Percentiles rank a stretch among this genome's conserved stretches.
Conservation (phyloP, 2,329 filamentous ascomycete genomes). For the Calycina marina region DNA sequence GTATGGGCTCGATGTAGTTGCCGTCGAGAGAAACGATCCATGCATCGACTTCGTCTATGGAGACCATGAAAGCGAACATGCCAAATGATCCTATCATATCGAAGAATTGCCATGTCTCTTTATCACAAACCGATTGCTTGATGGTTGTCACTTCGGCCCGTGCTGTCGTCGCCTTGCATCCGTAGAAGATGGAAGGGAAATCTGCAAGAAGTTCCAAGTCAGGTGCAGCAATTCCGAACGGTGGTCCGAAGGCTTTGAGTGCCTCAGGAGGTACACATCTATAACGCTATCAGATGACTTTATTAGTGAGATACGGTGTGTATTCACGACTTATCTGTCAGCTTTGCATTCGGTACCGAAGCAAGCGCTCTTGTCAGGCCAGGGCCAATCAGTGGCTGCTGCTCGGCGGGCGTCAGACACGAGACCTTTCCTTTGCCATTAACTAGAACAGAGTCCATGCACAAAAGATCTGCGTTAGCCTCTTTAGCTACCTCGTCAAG, state of each 20-base stretch:
- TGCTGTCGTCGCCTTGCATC: neutral
- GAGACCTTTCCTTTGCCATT: constrained; percentile 13
- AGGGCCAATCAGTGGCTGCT: neutral
- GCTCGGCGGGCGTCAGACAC: constrained; percentile 6
- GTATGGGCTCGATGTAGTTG: neutral
- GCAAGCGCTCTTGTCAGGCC: neutral
- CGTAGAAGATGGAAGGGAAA: neutral
- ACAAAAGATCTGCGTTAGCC: constrained; percentile 9
- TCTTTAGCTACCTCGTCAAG: constrained; percentile 2
- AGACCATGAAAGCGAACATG: neutral
- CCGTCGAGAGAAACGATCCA: neutral
- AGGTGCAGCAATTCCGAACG: too few relatives aligned
- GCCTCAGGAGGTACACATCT: neutral
- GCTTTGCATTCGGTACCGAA: neutral
- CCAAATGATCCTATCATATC: neutral
- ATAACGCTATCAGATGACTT: neutral
- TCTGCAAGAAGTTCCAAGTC: neutral
- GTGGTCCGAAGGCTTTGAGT: neutral
- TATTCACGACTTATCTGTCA: neutral
- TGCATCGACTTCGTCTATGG: neutral
- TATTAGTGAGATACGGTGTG: neutral
- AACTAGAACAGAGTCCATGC: constrained; percentile 11
- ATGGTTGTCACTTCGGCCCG: neutral
- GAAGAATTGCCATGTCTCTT: neutral
- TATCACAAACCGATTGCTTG: neutral